Percentiles rank a stretch among this genome's conserved stretches.
Conservation (phyloP, 2,329 filamentous ascomycete species). For the Bipolaris sorokiniana region DNA sequence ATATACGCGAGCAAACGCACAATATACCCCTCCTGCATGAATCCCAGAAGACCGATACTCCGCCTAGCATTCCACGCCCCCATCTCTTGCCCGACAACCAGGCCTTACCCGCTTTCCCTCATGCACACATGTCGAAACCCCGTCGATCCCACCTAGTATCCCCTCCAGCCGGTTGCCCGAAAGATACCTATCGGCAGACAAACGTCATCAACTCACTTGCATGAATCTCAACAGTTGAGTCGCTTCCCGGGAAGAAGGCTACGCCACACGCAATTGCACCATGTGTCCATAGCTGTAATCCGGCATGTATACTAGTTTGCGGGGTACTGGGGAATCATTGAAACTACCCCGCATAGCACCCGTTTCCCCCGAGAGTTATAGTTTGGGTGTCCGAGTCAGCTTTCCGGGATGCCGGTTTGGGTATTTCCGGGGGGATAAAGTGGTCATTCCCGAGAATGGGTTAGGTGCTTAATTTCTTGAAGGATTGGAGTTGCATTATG, state of each 20-base stretch:
- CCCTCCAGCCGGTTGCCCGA: conserved; percentile 23
- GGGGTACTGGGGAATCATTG: conserved; percentile 20
- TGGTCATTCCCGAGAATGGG: neutral
- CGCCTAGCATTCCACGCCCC: conserved; percentile 2
- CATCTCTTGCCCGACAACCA: conserved; percentile 5
- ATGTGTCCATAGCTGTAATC: too few species aligned
- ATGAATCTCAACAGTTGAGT: conserved; percentile 13
- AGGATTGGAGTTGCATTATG: neutral
- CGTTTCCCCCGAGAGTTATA: neutral
- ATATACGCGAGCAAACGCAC: conserved; percentile 26
- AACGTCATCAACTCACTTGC: conserved; percentile 9
- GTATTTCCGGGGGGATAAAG: neutral
- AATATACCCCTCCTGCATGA: conserved; percentile 21
- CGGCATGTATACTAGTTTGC: conserved; percentile 12
- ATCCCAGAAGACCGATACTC: conserved; percentile 19
- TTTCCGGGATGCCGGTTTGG: conserved; percentile 11
- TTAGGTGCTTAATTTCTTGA: neutral
- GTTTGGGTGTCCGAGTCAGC: neutral
- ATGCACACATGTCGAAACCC: neutral
- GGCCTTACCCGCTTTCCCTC: neutral
- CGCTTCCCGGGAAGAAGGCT: neutral
- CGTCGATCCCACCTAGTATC: conserved; percentile 4
- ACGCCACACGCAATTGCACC: conserved; percentile 7
- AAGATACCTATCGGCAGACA: conserved; percentile 1
- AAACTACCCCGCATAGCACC: conserved; percentile 27